Conservation (phyloP, 2,329 filamentous ascomycete genomes). For the Fusarium sambucinum region DNA sequence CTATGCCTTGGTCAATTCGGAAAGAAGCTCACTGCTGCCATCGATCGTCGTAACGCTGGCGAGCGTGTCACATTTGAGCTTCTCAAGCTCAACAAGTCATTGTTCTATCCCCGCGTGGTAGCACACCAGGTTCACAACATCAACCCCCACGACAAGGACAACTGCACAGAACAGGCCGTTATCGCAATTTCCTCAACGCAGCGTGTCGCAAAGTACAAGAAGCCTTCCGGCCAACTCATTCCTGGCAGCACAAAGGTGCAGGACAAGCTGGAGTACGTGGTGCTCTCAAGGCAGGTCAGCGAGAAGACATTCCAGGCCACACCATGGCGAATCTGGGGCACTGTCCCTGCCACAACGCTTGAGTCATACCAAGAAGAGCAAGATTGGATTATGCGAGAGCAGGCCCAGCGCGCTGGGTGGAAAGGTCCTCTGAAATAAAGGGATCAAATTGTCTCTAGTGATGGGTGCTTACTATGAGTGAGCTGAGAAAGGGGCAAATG, state of each 20-base stretch:
- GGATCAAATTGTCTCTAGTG: background rate
- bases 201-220: constrained; percentile 60
- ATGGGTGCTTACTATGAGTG: constrained; percentile 1
- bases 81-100: constrained; percentile 59
- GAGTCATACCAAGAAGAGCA: constrained; percentile 56
- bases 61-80: constrained; percentile 67
- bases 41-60: constrained; percentile 63
- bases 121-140: constrained; percentile 66
- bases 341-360: constrained; percentile 65
- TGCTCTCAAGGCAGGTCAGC: constrained; percentile 65
- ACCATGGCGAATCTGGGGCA: constrained; percentile 76
- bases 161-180: constrained; percentile 64
- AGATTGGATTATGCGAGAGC: constrained; percentile 51
- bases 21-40: constrained; percentile 63
- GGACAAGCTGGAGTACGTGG: constrained; percentile 73
- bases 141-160: constrained; percentile 56
- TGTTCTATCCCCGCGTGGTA: constrained; percentile 62
- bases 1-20: constrained; percentile 68
- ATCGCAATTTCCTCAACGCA: constrained; percentile 71
- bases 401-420: constrained; percentile 52
- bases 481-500: constrained; percentile 15
- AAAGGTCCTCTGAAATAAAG: constrained; percentile 40
- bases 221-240: constrained; percentile 54
- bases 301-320: constrained; percentile 60
- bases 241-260: constrained; percentile 63